phyloP scores from a whole-genome alignment of 768 basidiomycete genomes.

The Tylopilus intermedius region DNA sequence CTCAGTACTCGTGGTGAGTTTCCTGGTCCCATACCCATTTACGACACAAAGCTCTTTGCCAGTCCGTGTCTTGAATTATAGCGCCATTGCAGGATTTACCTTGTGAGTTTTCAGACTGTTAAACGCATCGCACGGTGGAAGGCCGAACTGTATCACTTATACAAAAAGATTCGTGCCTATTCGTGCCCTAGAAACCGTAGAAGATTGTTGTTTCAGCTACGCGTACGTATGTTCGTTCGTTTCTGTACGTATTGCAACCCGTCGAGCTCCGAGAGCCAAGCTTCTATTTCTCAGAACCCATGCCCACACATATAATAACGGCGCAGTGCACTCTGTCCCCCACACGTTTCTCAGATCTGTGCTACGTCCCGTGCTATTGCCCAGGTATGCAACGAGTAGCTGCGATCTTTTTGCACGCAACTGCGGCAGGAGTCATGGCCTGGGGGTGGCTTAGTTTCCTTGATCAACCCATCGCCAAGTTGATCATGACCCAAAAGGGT shows the following conservation, averaged over 20 bases:
- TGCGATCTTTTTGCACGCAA: conserved; percentile 29
- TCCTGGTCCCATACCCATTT: conserved; percentile 78
- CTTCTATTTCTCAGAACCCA: too few species aligned
- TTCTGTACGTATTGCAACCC: too few species aligned
- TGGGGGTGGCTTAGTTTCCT: conserved; percentile 31
- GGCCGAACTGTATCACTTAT: background rate
- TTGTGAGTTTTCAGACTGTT: conserved; percentile 46
- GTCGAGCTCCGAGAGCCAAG: too few species aligned
- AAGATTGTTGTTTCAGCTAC: too few species aligned
- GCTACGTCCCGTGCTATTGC: background rate
- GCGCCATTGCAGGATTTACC: conserved; percentile 32
- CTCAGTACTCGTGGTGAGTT: background rate
- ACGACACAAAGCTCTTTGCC: conserved; percentile 49
- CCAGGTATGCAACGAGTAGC: conserved; percentile 10
- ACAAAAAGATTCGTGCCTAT: background rate
- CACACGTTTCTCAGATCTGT: background rate
- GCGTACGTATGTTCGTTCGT: too few species aligned
- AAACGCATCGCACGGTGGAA: conserved; percentile 49
- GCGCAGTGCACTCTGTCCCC: background rate
- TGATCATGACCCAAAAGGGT: conserved; percentile 47
- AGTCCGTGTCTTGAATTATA: conserved; percentile 57
- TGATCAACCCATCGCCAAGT: conserved; percentile 19
- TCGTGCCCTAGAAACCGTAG: too few species aligned
- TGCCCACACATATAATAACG: too few species aligned
- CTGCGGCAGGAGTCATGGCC: conserved; percentile 31